Evolutionary conservation across 805 yeast genomes (phyloP).

Genomic region (Candida schatavii): DNA sequence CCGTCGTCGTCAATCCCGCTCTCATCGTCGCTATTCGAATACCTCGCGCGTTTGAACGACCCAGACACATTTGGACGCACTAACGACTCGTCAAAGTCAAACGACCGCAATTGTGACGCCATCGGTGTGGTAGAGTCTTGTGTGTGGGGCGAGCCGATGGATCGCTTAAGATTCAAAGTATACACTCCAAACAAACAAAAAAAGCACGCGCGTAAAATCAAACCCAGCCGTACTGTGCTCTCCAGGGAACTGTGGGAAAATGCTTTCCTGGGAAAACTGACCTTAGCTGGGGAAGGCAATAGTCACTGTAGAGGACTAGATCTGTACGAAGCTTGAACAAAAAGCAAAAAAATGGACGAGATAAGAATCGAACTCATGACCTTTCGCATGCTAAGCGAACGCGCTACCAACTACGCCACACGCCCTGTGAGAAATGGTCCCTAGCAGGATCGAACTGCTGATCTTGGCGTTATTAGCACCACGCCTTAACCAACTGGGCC

Average conservation of each 20-base stretch:
- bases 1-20: conserved; percentile 6
- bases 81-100: conserved; percentile 5
- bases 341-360: conserved; percentile 32
- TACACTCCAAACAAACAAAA: too few relatives aligned
- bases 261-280: too few relatives aligned
- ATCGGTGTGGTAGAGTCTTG: too few relatives aligned
- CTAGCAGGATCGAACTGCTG: conserved; percentile 89
- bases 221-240: too few relatives aligned
- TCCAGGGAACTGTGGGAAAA: too few relatives aligned
- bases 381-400: conserved; percentile 48
- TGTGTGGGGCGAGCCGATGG: too few relatives aligned
- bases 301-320: too few relatives aligned
- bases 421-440: conserved; percentile 54
- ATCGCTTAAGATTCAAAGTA: too few relatives aligned
- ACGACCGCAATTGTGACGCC: conserved; percentile 7
- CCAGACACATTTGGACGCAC: not conserved
- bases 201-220: too few relatives aligned
- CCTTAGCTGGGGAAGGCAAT: too few relatives aligned
- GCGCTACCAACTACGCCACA: conserved; percentile 52
- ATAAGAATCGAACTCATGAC: conserved; percentile 46
- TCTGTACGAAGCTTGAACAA: too few relatives aligned
- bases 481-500: conserved; percentile 55
- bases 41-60: conserved; percentile 1
- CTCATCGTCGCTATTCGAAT: conserved; percentile 1
- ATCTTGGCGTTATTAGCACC: conserved; percentile 60